These are phyloP conservation scores for Fusarium stilboides DNA, from an alignment of 2,329 filamentous ascomycete genomes.

Conservation along the genomic window DNA sequence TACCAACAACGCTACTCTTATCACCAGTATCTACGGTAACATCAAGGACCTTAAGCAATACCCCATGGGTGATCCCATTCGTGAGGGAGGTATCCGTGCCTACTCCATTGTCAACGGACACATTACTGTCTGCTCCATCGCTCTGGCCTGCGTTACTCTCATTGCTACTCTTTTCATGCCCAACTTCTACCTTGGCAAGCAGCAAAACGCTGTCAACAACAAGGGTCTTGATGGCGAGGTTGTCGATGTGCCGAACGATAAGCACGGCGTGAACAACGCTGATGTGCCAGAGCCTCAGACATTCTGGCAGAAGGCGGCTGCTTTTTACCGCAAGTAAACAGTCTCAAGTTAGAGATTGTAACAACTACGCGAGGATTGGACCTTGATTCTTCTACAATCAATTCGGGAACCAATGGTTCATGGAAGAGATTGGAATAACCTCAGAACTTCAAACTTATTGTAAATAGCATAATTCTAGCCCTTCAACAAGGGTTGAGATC, in stretches of 20 bases:
- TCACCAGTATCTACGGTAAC: conserved; percentile 53
- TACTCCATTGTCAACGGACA: conserved; percentile 55
- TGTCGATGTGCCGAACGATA: conserved; percentile 43
- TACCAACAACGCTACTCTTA: conserved; percentile 40
- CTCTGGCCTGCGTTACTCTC: conserved; percentile 52
- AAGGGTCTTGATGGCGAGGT: conserved; percentile 52
- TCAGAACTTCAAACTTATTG: background rate
- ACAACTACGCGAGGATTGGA: accelerated
- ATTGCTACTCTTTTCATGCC: conserved; percentile 59
- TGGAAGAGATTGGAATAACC: accelerated
- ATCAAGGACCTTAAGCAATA: conserved; percentile 55
- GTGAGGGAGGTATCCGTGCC: conserved; percentile 57
- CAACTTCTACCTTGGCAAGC: conserved; percentile 57
- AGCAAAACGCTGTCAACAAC: conserved; percentile 55
- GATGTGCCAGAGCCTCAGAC: conserved; percentile 3
- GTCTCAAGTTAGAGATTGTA: accelerated
- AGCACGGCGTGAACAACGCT: background rate
- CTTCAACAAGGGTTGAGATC: background rate
- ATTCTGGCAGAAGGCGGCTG: conserved; percentile 25
- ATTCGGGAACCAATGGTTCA: background rate
- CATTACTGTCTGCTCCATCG: conserved; percentile 53
- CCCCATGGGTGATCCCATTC: conserved; percentile 53
- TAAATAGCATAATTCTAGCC: background rate
- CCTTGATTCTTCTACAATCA: background rate
- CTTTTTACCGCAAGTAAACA: conserved; percentile 24